Conservation (phyloP, 164 flowering plant genomes). For the Nymphaea thermarum region DNA sequence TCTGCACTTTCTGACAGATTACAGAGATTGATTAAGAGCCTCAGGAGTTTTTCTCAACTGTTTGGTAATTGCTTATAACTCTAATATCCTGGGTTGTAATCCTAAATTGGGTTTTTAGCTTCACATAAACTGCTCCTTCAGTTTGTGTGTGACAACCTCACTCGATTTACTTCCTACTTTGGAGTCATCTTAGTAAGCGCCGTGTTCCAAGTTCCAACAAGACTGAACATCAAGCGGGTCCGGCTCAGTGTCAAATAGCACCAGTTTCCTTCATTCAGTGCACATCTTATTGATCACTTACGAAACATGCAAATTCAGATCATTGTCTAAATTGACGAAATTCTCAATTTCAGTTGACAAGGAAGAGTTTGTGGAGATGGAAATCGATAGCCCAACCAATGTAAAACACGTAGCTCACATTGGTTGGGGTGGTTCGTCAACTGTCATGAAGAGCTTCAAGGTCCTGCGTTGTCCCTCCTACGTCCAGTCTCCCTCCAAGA, state of each 20-base stretch:
- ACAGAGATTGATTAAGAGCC: constrained; percentile 47
- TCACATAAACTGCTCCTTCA: too few species aligned
- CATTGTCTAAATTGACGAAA: background rate
- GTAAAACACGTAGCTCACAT: constrained; percentile 86
- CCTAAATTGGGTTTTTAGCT: too few species aligned
- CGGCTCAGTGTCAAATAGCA: background rate
- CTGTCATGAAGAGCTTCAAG: background rate
- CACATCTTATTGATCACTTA: background rate
- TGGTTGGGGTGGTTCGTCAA: constrained; percentile 16
- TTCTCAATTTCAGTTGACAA: constrained; percentile 23
- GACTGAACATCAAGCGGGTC: too few species aligned
- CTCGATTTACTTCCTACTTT: too few species aligned
- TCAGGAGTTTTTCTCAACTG: constrained; percentile 63
- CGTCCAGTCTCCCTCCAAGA: constrained; percentile 22
- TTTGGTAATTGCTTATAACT: constrained; percentile 37
- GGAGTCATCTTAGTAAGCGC: too few species aligned
- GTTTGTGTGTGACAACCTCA: too few species aligned
- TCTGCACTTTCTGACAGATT: constrained; percentile 11
- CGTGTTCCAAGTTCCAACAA: too few species aligned
- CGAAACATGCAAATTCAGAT: too few species aligned
- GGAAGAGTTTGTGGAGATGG: constrained; percentile 30
- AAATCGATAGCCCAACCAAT: constrained; percentile 82
- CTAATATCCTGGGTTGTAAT: background rate
- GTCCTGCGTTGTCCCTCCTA: background rate
- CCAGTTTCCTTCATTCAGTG: background rate